Base-by-base conservation (phyloP, 2,329 filamentous ascomycete genomes). In the Colletotrichum simmondsii region DNA sequence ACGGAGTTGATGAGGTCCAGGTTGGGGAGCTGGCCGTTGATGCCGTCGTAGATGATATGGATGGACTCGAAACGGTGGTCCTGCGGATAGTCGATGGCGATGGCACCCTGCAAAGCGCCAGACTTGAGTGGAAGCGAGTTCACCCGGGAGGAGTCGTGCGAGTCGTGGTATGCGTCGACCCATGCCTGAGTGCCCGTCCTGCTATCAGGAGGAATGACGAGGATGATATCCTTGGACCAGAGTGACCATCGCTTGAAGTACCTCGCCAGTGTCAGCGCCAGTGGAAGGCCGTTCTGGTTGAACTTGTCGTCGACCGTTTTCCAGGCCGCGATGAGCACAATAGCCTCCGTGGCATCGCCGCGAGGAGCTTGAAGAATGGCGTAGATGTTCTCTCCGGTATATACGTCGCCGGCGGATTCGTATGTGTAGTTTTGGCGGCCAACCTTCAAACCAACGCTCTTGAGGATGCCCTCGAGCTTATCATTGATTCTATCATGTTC, bases 221-320 rank as follows among this genome's bases (percentile, higher is more conserved):
- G 91, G 71, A 99, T 96, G 76, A 99, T 98, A 81, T 99, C 97
- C 83, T 99, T 99, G 72, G 95, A 98, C 97, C 97, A 99, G 32
- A 99, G 88, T 65, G 95, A 98, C 97, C 97, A 99, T 60, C 94
- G 91, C 83, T 97, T 98, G 85, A 99, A 98, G 83, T 99, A 99
- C 76, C 97, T 91, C 32, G 95, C 94, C 76, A 99, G 84, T 0
- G 96, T 95, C 78, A 99, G 85, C 2, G 95, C 92, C 37, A 99
- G 88, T 8, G 95, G 92, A 6, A 99, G 92, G 22, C 96, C 97
- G 74, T 95, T 97, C 75, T 92, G 89, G 83, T 99, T 99, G 77
- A 95, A 84, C 76, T 93, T 88, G 30, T 90, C 92, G 68, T 94
- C 90, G 77, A 94, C 92, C 76, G 95, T 98, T 80, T 88, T 92